A percentile compares a stretch with the other conserved stretches of the same genome.
Conservation (phyloP, 176 grass and related monocot genomes). For the Zoysia pacifica region DNA sequence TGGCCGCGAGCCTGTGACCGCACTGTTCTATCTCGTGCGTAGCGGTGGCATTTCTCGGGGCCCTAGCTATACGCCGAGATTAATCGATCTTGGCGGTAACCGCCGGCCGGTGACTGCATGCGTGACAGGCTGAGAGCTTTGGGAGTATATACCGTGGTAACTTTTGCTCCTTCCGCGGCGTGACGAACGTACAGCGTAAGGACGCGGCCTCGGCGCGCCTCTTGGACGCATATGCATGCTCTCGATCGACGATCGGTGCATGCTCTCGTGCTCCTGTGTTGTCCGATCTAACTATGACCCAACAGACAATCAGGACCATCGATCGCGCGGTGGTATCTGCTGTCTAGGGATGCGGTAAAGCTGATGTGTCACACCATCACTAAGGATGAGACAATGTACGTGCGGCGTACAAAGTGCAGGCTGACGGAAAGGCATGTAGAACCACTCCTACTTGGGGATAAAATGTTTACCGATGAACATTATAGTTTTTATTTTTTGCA, state of each 20-base stretch:
- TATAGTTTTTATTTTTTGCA: too few species aligned
- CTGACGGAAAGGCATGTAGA: too few species aligned
- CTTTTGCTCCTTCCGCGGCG: background rate
- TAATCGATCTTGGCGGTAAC: background rate
- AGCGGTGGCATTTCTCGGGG: slow-evolving; percentile 32
- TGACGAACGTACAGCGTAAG: background rate
- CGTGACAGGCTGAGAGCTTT: background rate
- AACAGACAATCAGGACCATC: slow-evolving; percentile 29
- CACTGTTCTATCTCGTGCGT: slow-evolving; percentile 42
- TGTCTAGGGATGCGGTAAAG: slow-evolving; percentile 53
- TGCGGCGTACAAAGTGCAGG: background rate
- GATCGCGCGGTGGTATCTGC: background rate
- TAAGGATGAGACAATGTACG: background rate
- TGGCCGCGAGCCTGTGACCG: slow-evolving; percentile 2
- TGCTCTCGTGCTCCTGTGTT: slow-evolving; percentile 2
- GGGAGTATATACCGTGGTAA: background rate
- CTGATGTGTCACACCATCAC: slow-evolving; percentile 12
- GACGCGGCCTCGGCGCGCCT: background rate
- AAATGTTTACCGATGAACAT: too few species aligned
- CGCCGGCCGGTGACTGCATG: background rate
- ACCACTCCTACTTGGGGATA: too few species aligned
- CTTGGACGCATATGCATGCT: slow-evolving; percentile 12
- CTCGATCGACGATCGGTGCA: background rate
- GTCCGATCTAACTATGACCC: slow-evolving; percentile 30
- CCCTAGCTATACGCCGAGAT: background rate